A percentile compares a stretch with the other conserved stretches of the same genome.
These are phyloP conservation scores for Eucalyptus sideroxylon DNA, from an alignment of 345 rosid genomes.

Conservation along the genomic window DNA sequence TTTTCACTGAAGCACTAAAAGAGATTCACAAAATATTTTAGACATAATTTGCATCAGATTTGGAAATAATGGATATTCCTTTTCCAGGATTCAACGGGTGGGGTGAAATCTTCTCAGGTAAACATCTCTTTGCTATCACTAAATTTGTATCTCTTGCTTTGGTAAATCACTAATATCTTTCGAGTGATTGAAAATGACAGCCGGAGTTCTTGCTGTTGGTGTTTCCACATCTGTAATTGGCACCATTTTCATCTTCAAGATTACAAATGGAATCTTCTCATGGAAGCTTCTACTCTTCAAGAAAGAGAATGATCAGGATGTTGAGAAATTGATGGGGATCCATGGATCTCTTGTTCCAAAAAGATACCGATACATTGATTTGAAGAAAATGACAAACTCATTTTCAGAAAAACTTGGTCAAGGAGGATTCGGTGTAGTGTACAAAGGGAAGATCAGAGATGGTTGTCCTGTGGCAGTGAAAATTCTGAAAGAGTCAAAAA, in stretches of 20 bases:
- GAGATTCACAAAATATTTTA: background rate
- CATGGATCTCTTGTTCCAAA: constrained; percentile 3
- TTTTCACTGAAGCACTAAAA: background rate
- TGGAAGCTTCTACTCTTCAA: background rate
- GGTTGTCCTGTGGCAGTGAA: background rate
- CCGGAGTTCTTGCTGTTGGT: background rate
- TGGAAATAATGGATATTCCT: background rate
- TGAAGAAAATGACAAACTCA: constrained; percentile 20
- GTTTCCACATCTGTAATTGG: background rate
- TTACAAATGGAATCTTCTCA: background rate
- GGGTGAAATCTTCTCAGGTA: background rate
- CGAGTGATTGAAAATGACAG: background rate
- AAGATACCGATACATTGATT: constrained; percentile 3
- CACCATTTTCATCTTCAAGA: background rate
- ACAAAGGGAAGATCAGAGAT: background rate
- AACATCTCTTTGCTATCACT: background rate
- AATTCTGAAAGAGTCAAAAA: background rate
- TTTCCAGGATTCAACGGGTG: background rate
- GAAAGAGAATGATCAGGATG: background rate
- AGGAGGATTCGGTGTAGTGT: constrained; percentile 10
- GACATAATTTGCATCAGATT: background rate
- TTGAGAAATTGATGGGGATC: background rate
- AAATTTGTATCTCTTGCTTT: background rate
- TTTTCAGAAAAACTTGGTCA: constrained; percentile 12
- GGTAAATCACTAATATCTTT: background rate